Percentiles rank a stretch among this genome's conserved stretches.
phyloP scores from a whole-genome alignment of 768 basidiomycete genomes.

The Kwoniella botswanensis region DNA sequence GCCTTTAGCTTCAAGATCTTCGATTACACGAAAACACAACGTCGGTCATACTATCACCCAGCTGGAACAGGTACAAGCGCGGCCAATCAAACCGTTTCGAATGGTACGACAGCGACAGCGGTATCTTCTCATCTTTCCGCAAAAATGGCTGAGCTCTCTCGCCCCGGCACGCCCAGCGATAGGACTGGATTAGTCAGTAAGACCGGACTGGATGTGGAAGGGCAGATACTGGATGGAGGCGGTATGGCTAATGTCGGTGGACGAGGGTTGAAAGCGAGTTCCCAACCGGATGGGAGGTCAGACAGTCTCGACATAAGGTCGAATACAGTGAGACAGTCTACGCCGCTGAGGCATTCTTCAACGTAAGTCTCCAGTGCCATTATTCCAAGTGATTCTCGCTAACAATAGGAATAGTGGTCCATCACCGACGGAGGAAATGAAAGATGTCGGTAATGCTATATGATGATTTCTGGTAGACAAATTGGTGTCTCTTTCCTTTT shows the following conservation, averaged over 20 bases:
- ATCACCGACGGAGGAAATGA: slow-evolving; percentile 7
- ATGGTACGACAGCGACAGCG: slow-evolving; percentile 37
- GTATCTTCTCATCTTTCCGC: slow-evolving; percentile 27
- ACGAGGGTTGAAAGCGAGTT: slow-evolving; percentile 35
- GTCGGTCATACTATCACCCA: slow-evolving; percentile 87
- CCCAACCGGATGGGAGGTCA: slow-evolving; percentile 17
- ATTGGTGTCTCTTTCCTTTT: background rate
- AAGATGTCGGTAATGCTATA: slow-evolving; percentile 19
- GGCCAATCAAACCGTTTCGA: slow-evolving; percentile 37
- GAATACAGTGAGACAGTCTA: slow-evolving; percentile 18
- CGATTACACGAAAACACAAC: slow-evolving; percentile 88
- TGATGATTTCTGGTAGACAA: background rate
- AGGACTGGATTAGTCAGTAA: slow-evolving; percentile 47
- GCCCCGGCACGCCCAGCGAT: slow-evolving; percentile 53
- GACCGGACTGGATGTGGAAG: slow-evolving; percentile 57
- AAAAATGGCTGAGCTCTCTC: slow-evolving; percentile 12
- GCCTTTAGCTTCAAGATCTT: slow-evolving; percentile 78
- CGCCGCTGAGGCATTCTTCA: slow-evolving; percentile 31
- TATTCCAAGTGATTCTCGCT: background rate
- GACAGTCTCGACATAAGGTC: slow-evolving; percentile 17
- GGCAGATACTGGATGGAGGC: slow-evolving; percentile 57
- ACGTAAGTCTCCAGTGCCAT: slow-evolving; percentile 24
- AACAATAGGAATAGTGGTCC: background rate
- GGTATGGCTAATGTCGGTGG: slow-evolving; percentile 53
- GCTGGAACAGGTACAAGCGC: slow-evolving; percentile 49